Base-by-base conservation (phyloP, 371 early-diverging fungal species). In the Mortierella sp. region DNA sequence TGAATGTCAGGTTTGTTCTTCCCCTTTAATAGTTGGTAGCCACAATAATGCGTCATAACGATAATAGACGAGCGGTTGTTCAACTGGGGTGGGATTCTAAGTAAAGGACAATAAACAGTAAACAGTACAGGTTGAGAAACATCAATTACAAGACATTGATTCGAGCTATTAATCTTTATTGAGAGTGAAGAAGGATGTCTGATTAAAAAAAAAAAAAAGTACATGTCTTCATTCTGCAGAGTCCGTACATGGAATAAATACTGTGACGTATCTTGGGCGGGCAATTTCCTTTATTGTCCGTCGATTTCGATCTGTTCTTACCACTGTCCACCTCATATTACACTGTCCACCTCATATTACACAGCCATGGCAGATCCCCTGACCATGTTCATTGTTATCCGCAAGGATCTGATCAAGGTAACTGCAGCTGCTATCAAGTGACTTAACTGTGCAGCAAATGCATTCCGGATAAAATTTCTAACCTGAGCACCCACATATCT, bases 341-440 rank as follows among this genome's bases (percentile, higher is more conserved):
- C 4, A 32, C 24, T 18, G 61, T 32, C 39, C 49, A 11, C 32
- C 16, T 49, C 35, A 18, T 24, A 10, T 14, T 28, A 26, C 28
- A 9, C 55, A 55, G 16, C 60, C 39, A 84, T 80, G 81, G 77
- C 83, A 30, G 94, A 93, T 57, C 90, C 90, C 8, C 86, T 94
- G 54, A 93, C 94, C 30, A 93, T 96, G 90, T 96, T 91, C 71
- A 89, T 96, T 63, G 92, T 96, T 20, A 88, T 96, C 71, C 88
- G 96, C 66, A 95, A 93, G 83, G 96, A 96, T 72, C 86, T 96
- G 43, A 84, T 90, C 69, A 94, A 95, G 89, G 93, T 93, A 62
- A 28, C 6, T 18, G 28, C 20, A 4, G 26, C 11, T 49, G n/a
- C n/a, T 49, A 49, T 20, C 49, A 11, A 43, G 16, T 39, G 0